These are phyloP conservation scores for Asparagopsis taxiformis DNA, from an alignment of 31 red algal species.

Conservation along the genomic window DNA sequence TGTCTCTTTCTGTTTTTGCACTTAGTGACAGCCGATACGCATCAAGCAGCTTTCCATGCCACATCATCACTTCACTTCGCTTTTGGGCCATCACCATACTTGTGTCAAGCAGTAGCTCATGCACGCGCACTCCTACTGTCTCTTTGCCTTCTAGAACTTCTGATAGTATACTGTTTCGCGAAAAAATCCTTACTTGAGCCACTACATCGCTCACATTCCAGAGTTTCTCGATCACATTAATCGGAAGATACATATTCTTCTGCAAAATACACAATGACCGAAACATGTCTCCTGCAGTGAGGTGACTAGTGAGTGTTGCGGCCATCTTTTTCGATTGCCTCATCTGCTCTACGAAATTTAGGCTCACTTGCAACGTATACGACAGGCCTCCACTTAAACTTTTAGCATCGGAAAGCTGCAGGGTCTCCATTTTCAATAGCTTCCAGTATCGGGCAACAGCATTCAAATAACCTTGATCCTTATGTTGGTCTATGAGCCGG, in stretches of 20 bases:
- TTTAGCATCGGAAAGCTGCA: too few relatives aligned
- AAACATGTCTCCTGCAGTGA: neutral
- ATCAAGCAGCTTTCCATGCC: neutral
- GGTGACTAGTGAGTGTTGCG: too few relatives aligned
- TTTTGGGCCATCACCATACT: neutral
- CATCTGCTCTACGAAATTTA: too few relatives aligned
- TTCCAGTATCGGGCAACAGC: too few relatives aligned
- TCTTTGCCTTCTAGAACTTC: neutral
- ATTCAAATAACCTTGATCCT: too few relatives aligned
- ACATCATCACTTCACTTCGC: neutral
- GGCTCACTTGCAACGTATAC: too few relatives aligned
- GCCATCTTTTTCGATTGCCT: too few relatives aligned
- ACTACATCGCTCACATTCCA: neutral
- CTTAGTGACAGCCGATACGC: neutral
- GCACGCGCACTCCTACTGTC: neutral
- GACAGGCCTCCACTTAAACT: too few relatives aligned
- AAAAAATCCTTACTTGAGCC: neutral
- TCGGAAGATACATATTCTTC: neutral
- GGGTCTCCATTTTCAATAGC: too few relatives aligned
- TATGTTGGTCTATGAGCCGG: too few relatives aligned
- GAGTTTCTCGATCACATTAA: neutral
- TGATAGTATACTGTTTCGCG: neutral
- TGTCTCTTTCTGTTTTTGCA: neutral
- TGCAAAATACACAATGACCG: neutral
- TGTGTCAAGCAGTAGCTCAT: neutral